Conservation (phyloP, 345 rosid genomes). For the Dipteronia dyeriana region DNA sequence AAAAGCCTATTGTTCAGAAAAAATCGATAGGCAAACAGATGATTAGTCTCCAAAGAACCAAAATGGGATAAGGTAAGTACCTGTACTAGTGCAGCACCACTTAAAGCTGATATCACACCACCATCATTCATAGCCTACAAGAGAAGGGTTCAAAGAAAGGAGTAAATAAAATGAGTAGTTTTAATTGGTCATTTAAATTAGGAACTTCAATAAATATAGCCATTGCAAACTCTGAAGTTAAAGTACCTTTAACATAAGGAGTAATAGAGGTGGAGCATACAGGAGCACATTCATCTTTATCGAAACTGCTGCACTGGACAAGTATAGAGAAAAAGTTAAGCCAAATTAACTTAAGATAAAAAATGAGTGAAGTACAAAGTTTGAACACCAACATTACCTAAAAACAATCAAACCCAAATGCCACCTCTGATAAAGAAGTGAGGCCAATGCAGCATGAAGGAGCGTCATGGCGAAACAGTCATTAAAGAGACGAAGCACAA, state of each 20-base stretch:
- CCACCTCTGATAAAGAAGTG: constrained; percentile 65
- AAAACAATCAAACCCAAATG: constrained; percentile 80
- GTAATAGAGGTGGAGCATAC: constrained; percentile 82
- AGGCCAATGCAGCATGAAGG: constrained; percentile 75
- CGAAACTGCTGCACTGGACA: constrained; percentile 75
- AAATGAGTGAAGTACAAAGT: constrained; percentile 10
- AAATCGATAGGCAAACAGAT: background rate
- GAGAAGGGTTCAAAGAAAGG: constrained; percentile 28
- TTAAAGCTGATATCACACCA: constrained; percentile 76
- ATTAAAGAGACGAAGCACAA: constrained; percentile 92
- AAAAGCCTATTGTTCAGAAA: constrained; percentile 1
- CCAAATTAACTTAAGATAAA: constrained; percentile 15
- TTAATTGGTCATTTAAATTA: constrained; percentile 14
- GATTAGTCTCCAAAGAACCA: constrained; percentile 5
- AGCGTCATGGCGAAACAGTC: constrained; percentile 92
- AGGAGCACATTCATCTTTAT: constrained; percentile 95
- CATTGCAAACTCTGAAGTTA: constrained; percentile 6
- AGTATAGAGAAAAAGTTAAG: constrained; percentile 18
- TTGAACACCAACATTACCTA: constrained; percentile 47
- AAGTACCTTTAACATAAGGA: constrained; percentile 75
- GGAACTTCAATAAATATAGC: background rate
- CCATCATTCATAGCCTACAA: constrained; percentile 71
- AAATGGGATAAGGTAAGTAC: constrained; percentile 40
- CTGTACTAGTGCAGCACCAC: constrained; percentile 91
- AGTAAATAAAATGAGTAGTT: constrained; percentile 14